phyloP scores from a whole-genome alignment of 345 rosid species.

The Pseudoturritis turrita region DNA sequence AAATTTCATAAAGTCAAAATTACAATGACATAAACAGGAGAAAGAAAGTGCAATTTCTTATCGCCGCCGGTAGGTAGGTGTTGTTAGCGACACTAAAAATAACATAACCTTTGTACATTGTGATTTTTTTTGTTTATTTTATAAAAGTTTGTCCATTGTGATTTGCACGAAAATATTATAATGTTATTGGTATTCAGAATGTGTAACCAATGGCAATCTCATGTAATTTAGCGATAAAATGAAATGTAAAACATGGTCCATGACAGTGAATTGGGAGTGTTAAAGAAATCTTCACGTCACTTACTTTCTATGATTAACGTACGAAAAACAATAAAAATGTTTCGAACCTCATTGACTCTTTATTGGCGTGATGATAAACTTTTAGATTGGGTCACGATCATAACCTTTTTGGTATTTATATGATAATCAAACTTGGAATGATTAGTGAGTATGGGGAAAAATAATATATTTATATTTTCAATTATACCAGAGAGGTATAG shows the following conservation, averaged over 20 bases:
- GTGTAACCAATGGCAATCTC: neutral
- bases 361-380: conserved; percentile 27
- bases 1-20: too few species aligned
- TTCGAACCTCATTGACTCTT: neutral
- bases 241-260: neutral
- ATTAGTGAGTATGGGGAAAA: conserved; percentile 20
- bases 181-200: too few species aligned
- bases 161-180: too few species aligned
- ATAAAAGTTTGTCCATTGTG: too few species aligned
- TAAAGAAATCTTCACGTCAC: neutral
- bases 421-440: conserved; percentile 18
- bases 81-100: too few species aligned
- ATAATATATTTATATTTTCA: neutral
- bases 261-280: neutral
- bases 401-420: conserved; percentile 1
- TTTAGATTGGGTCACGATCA: conserved; percentile 27
- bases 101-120: too few species aligned
- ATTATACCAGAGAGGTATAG: neutral
- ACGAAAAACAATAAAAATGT: neutral
- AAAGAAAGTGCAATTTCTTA: too few species aligned
- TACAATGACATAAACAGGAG: too few species aligned
- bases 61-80: too few species aligned
- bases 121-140: too few species aligned
- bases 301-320: conserved; percentile 10
- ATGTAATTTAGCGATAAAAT: neutral